Evolutionary conservation across 306 rosid genomes (phyloP).

Genomic region (Ceratonia siliqua): DNA sequence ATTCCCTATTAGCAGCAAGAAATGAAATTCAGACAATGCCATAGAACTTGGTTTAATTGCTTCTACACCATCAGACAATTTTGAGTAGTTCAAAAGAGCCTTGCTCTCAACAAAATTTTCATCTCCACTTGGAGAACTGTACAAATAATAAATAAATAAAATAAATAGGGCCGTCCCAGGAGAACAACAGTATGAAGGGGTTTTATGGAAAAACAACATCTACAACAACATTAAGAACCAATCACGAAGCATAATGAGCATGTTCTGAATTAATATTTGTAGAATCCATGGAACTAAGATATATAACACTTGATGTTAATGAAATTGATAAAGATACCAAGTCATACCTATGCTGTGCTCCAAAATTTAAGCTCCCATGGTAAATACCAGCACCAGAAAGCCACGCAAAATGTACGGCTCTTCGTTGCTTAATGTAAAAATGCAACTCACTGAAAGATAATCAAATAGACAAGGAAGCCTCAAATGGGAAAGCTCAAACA

Average conservation of each 20-base stretch:
- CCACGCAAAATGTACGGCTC: conserved; percentile 98
- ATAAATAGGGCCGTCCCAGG: conserved; percentile 6
- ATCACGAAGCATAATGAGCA: conserved; percentile 37
- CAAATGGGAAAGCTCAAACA: conserved; percentile 10
- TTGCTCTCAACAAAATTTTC: conserved; percentile 96
- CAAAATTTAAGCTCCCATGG: conserved; percentile 92
- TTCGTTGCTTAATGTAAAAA: conserved; percentile 91
- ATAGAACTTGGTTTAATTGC: conserved; percentile 78
- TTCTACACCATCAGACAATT: conserved; percentile 76
- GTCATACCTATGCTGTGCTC: conserved; percentile 74
- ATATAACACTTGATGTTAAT: conserved; percentile 19
- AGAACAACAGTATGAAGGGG: conserved; percentile 16
- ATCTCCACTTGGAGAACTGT: conserved; percentile 73
- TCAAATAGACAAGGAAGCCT: conserved; percentile 27
- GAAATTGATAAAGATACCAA: conserved; percentile 10
- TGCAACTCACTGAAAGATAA: conserved; percentile 79
- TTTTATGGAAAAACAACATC: neutral
- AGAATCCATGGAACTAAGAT: conserved; percentile 17
- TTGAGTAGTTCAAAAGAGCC: conserved; percentile 82
- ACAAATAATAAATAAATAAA: conserved; percentile 22
- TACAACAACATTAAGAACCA: conserved; percentile 25
- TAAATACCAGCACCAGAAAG: conserved; percentile 99
- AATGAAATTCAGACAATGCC: conserved; percentile 95
- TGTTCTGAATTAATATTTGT: conserved; percentile 28
- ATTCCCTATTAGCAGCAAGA: conserved; percentile 89